These are phyloP conservation scores for Benincasa hispida DNA, from an alignment of 306 rosid genomes.

Conservation along the genomic window DNA sequence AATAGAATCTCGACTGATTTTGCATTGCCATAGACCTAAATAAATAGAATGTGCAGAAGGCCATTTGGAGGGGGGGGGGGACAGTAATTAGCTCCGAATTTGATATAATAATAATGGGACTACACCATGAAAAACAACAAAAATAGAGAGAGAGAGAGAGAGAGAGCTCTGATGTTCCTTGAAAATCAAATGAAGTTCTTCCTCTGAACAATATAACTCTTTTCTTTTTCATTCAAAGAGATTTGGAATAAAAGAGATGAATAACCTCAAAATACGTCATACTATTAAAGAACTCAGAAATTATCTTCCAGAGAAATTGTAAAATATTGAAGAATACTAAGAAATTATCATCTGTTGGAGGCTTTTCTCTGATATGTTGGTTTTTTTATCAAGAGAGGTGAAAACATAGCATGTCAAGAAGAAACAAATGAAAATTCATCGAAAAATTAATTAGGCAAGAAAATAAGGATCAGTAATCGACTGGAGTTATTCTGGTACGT, in stretches of 20 bases:
- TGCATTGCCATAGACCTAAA: slow-evolving; percentile 42
- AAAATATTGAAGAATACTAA: background rate
- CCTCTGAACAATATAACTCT: background rate
- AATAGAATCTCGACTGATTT: slow-evolving; percentile 32
- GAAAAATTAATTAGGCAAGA: background rate
- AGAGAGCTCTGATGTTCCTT: background rate
- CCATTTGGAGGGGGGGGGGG: slow-evolving; percentile 6
- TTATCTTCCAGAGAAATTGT: background rate
- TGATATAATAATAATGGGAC: background rate
- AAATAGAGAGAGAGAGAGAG: background rate
- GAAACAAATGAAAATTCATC: background rate
- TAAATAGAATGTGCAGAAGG: slow-evolving; percentile 15
- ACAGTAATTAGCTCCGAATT: background rate
- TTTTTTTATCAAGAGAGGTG: background rate
- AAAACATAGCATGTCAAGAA: background rate
- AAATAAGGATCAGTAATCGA: background rate
- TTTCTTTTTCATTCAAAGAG: background rate
- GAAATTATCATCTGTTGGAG: background rate
- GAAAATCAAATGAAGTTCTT: background rate
- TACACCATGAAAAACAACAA: background rate
- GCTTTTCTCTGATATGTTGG: background rate
- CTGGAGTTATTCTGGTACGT: background rate
- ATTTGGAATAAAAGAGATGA: background rate
- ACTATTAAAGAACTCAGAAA: background rate
- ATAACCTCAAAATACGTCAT: background rate